These are phyloP conservation scores for Carex cristatella DNA, from an alignment of 176 grass and related monocot genomes.

Conservation along the genomic window DNA sequence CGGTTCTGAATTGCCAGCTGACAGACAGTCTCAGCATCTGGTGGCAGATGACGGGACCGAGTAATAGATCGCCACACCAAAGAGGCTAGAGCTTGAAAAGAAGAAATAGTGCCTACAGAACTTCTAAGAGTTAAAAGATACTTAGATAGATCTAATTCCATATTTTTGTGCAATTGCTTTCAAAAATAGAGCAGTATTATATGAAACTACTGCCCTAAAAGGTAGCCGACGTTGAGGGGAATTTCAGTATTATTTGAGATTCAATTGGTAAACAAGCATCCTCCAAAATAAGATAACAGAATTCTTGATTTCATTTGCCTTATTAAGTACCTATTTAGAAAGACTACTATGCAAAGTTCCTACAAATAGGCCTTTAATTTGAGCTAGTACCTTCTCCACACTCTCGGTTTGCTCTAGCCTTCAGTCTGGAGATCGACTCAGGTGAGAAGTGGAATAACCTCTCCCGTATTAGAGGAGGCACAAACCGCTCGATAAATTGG, in stretches of 20 bases:
- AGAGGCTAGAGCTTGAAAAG: slow-evolving; percentile 44
- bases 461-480: slow-evolving; percentile 28
- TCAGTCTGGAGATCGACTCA: slow-evolving; percentile 31
- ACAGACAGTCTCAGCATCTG: slow-evolving; percentile 26
- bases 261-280: not conserved
- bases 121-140: not conserved
- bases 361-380: not conserved
- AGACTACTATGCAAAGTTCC: not conserved
- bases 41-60: slow-evolving; percentile 21
- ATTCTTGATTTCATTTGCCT: too few species aligned
- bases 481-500: slow-evolving; percentile 17
- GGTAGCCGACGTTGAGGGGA: not conserved
- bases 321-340: not conserved
- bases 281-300: too few species aligned
- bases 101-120: slow-evolving; percentile 22
- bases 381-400: not conserved
- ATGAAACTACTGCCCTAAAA: too few species aligned
- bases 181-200: too few species aligned
- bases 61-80: slow-evolving; percentile 56
- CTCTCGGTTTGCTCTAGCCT: slow-evolving; percentile 38
- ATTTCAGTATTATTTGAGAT: not conserved
- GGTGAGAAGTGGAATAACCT: slow-evolving; percentile 54
- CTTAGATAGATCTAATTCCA: not conserved
- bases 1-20: slow-evolving; percentile 41
- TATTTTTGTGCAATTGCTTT: too few species aligned